Evolutionary conservation across 78 protist genomes (phyloP).

Genomic region (Protostelium mycophagum): DNA sequence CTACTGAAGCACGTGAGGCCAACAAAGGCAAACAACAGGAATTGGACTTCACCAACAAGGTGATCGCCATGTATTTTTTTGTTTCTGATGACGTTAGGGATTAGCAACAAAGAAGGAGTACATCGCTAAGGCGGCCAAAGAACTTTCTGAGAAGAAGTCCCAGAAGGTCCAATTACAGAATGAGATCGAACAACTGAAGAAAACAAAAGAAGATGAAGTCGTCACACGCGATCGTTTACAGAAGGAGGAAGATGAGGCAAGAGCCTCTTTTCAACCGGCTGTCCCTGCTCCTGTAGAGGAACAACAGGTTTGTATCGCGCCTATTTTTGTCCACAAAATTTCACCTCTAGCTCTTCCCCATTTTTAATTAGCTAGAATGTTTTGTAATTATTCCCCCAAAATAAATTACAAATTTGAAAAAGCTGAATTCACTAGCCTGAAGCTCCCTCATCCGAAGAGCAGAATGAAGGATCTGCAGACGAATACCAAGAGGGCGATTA

Average conservation of each 20-base stretch:
- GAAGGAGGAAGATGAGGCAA: neutral
- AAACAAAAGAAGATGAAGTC: neutral
- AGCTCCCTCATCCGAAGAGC: slow-evolving; percentile 4
- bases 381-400: too few species aligned
- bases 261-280: neutral
- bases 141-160: neutral
- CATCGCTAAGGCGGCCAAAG: neutral
- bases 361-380: too few species aligned
- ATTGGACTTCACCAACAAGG: neutral
- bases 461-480: slow-evolving; percentile 4
- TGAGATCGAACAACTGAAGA: neutral
- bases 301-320: too few species aligned
- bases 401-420: neutral
- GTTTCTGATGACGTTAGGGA: neutral
- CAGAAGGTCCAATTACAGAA: neutral
- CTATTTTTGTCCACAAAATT: too few species aligned
- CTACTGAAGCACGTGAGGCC: neutral
- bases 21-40: slow-evolving; percentile 3
- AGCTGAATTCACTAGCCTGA: neutral
- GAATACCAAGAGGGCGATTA: neutral
- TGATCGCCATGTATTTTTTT: neutral
- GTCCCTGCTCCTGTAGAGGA: neutral
- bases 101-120: neutral
- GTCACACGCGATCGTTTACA: neutral
- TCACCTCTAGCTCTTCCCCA: too few species aligned